A percentile compares a stretch with the other conserved stretches of the same genome.
Conservation (phyloP, 2,329 filamentous ascomycete species). For the Exophiala sp. region DNA sequence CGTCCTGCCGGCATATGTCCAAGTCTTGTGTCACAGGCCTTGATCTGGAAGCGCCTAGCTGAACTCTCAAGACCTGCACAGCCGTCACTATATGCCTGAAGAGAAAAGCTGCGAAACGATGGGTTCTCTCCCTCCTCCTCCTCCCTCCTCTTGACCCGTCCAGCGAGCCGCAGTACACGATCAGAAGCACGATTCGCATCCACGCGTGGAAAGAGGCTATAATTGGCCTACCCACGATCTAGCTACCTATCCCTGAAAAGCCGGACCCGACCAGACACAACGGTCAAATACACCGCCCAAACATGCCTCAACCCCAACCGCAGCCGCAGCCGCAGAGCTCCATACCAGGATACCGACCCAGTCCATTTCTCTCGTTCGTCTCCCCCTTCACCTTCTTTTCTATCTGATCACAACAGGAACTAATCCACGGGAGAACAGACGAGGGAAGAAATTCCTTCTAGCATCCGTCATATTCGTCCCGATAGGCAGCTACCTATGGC, state of each 20-base stretch:
- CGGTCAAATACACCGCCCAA: background rate
- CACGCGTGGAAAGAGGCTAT: no score
- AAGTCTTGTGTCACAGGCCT: no score
- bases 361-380: constrained; percentile 17
- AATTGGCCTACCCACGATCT: no score
- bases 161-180: no score
- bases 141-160: background rate
- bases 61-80: no score
- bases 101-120: background rate
- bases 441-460: constrained; percentile 19
- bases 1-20: background rate
- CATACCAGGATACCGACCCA: constrained; percentile 22
- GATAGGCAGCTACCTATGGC: constrained; percentile 20
- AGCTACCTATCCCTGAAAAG: no score
- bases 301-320: constrained; percentile 12
- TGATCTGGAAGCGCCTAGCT: no score
- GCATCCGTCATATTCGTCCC: constrained; percentile 20
- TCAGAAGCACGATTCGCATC: no score
- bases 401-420: background rate
- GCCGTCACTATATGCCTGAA: no score
- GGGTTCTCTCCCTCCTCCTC: background rate
- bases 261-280: no score
- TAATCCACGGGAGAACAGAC: constrained; percentile 11
- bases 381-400: background rate
- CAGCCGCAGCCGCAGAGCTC: constrained; percentile 18